Evolutionary conservation across 371 early-diverging fungal species (phyloP).

Genomic region (Gilbertella persicaria): DNA sequence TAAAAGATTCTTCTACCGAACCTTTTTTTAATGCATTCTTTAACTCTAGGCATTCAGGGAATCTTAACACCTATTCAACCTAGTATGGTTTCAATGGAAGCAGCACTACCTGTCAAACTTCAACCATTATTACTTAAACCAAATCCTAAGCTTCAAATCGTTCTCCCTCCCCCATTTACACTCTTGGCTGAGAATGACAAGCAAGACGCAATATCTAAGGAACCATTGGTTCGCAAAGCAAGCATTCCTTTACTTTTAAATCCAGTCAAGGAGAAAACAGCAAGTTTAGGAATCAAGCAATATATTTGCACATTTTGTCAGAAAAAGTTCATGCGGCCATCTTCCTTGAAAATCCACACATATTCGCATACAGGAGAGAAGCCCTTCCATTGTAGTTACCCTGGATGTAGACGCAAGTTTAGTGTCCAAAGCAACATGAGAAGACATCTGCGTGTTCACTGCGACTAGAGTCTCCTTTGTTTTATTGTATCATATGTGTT

Average conservation of each 20-base stretch:
- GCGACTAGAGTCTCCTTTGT: constrained; percentile 1
- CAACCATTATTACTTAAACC: neutral
- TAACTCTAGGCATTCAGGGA: neutral
- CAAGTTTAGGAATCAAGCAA: neutral
- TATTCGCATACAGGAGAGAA: constrained; percentile 75
- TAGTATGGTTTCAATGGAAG: constrained; percentile 8
- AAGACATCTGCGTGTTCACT: constrained; percentile 59
- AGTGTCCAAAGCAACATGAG: constrained; percentile 75
- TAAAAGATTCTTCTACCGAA: neutral
- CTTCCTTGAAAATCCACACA: constrained; percentile 64
- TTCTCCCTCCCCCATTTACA: constrained; percentile 1
- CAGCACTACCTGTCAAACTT: neutral
- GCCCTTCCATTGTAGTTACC: constrained; percentile 61
- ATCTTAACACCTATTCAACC: constrained; percentile 7
- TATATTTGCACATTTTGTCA: constrained; percentile 58
- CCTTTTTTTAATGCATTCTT: neutral
- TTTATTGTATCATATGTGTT: neutral
- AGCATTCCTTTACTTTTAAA: neutral
- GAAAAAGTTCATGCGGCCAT: constrained; percentile 73
- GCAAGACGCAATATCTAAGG: neutral
- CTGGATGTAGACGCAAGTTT: constrained; percentile 66
- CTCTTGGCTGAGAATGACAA: neutral
- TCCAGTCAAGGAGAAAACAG: neutral
- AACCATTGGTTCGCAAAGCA: neutral
- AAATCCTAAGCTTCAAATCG: neutral